Conservation (phyloP, 495 filamentous ascomycete species). For the Daldinia childiae region DNA sequence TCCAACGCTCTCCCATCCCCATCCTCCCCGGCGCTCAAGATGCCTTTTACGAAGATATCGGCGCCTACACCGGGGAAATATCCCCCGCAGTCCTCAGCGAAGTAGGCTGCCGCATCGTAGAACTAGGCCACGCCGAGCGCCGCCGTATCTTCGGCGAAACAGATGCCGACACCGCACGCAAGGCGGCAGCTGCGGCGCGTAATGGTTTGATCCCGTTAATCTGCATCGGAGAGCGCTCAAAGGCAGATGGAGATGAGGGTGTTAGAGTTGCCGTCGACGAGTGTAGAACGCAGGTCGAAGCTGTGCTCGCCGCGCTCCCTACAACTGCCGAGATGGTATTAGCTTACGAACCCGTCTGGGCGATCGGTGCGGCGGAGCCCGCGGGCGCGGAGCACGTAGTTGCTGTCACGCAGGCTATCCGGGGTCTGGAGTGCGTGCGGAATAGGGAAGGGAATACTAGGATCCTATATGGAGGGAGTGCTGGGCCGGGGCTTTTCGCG, state of each 20-base stretch:
- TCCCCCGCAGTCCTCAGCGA: slow-evolving; percentile 71
- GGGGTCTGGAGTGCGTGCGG: slow-evolving; percentile 54
- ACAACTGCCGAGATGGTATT: slow-evolving; percentile 73
- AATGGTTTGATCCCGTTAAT: slow-evolving; percentile 80
- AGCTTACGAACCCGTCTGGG: slow-evolving; percentile 92
- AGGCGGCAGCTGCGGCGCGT: slow-evolving; percentile 70
- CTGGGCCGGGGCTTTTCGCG: slow-evolving; percentile 77
- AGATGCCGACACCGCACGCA: slow-evolving; percentile 67
- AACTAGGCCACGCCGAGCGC: slow-evolving; percentile 83
- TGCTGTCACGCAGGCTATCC: slow-evolving; percentile 70
- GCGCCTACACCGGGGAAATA: slow-evolving; percentile 81
- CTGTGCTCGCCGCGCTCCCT: slow-evolving; percentile 67
- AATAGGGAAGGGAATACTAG: slow-evolving; percentile 62
- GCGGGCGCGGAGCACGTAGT: slow-evolving; percentile 76
- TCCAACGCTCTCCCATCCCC: slow-evolving; percentile 55
- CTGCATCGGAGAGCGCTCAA: slow-evolving; percentile 75
- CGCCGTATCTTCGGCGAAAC: slow-evolving; percentile 75
- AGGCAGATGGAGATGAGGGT: slow-evolving; percentile 52
- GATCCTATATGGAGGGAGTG: slow-evolving; percentile 83
- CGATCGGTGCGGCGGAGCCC: slow-evolving; percentile 79
- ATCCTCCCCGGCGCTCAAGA: slow-evolving; percentile 81
- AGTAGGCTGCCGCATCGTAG: slow-evolving; percentile 74
- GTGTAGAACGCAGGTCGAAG: slow-evolving; percentile 69
- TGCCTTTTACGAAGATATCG: slow-evolving; percentile 69
- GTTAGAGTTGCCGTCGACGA: slow-evolving; percentile 69